phyloP scores from a whole-genome alignment of 345 rosid genomes.

The Cochlearia excelsa region DNA sequence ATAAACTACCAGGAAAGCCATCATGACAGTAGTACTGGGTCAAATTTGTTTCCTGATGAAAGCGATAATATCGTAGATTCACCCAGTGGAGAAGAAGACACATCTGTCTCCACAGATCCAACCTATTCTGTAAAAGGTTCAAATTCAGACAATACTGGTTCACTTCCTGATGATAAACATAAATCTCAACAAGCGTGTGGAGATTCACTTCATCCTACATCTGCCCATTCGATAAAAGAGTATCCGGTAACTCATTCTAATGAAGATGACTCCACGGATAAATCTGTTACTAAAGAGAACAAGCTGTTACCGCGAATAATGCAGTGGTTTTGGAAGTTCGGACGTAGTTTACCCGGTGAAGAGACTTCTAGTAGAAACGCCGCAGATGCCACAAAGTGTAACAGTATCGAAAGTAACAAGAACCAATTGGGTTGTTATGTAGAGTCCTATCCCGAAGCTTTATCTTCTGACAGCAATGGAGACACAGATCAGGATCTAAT shows the following conservation, averaged over 20 bases:
- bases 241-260: constrained; percentile 35
- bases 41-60: constrained; percentile 49
- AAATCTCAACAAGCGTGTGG: background rate
- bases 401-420: constrained; percentile 10
- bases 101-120: background rate
- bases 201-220: constrained; percentile 53
- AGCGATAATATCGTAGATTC: constrained; percentile 20
- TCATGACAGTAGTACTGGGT: constrained; percentile 54
- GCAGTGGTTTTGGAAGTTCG: constrained; percentile 94
- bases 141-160: no score
- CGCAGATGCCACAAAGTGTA: no score
- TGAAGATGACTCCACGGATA: constrained; percentile 36
- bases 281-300: constrained; percentile 28
- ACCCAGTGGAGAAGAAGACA: constrained; percentile 18
- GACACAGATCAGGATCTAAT: constrained; percentile 70
- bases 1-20: constrained; percentile 58
- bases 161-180: no score
- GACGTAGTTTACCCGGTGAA: constrained; percentile 43
- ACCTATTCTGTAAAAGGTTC: no score
- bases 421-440: constrained; percentile 31
- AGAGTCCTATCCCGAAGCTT: constrained; percentile 34
- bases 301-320: constrained; percentile 58
- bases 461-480: constrained; percentile 43
- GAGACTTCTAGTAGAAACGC: constrained; percentile 18
- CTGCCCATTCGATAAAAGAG: constrained; percentile 42